phyloP scores from a whole-genome alignment of 2,329 filamentous ascomycete species.

The Colletotrichum limetticola region DNA sequence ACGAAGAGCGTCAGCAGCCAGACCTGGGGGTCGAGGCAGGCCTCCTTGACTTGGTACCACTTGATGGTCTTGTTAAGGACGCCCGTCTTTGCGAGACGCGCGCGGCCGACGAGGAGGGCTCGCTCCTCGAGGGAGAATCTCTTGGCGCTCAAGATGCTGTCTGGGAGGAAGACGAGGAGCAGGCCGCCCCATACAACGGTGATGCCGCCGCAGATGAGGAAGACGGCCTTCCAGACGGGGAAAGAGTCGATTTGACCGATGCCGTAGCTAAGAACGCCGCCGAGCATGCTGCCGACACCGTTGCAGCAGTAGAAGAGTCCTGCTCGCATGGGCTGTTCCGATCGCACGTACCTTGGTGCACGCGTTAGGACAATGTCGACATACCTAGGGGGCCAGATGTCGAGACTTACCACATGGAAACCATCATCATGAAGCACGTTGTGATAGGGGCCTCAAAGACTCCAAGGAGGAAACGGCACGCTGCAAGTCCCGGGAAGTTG shows the following conservation, averaged over 20 bases:
- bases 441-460: slow-evolving; percentile 59
- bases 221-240: slow-evolving; percentile 66
- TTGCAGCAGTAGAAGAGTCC: slow-evolving; percentile 53
- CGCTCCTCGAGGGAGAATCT: slow-evolving; percentile 69
- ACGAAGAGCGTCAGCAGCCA: slow-evolving; percentile 68
- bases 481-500: slow-evolving; percentile 54
- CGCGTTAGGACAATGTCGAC: neutral
- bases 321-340: slow-evolving; percentile 58
- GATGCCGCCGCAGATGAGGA: slow-evolving; percentile 67
- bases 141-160: slow-evolving; percentile 69
- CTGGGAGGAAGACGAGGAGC: slow-evolving; percentile 68
- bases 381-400: too few relatives aligned
- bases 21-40: slow-evolving; percentile 64
- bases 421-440: slow-evolving; percentile 61
- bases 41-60: slow-evolving; percentile 58
- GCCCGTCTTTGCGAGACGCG: slow-evolving; percentile 60
- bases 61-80: slow-evolving; percentile 60
- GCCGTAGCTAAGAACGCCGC: slow-evolving; percentile 67
- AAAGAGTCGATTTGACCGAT: slow-evolving; percentile 67
- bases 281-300: slow-evolving; percentile 70
- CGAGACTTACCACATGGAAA: slow-evolving; percentile 54
- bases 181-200: slow-evolving; percentile 65
- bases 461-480: slow-evolving; percentile 57
- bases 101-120: slow-evolving; percentile 62
- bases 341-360: slow-evolving; percentile 49